Conservation (phyloP, 169 alveolate genomes). For the Plasmodium reichenowi region DNA sequence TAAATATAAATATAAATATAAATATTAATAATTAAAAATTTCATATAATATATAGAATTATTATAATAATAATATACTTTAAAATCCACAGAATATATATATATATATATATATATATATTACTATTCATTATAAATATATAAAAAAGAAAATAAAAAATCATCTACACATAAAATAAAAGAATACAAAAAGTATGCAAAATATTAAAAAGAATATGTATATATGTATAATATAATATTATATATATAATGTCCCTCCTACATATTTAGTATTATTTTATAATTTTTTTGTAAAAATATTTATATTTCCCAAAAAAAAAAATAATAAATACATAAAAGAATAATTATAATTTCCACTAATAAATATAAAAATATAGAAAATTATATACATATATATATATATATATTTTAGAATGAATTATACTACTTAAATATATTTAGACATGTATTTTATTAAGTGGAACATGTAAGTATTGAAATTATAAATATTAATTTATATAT, state of each 20-base stretch:
- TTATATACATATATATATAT: constrained; percentile 2
- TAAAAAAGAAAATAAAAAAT: constrained; percentile 1
- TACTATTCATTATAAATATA: not conserved
- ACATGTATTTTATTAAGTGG: not conserved
- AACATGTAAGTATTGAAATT: not conserved
- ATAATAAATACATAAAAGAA: too few relatives aligned
- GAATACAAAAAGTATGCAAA: constrained; percentile 11
- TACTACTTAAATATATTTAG: not conserved
- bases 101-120: constrained; percentile 13
- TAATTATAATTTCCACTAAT: too few relatives aligned
- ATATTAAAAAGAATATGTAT: not conserved
- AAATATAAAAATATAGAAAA: too few relatives aligned
- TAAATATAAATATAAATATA: too few relatives aligned
- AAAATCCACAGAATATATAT: constrained; percentile 24
- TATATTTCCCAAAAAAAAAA: too few relatives aligned
- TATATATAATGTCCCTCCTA: too few relatives aligned
- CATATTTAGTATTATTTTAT: too few relatives aligned
- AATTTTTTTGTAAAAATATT: too few relatives aligned
- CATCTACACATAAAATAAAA: not conserved
- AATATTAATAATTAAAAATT: too few relatives aligned
- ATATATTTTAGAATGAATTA: not conserved
- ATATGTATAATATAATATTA: too few relatives aligned
- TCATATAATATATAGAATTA: too few relatives aligned
- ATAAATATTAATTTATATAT: not conserved
- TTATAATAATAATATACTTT: not conserved